Evolutionary conservation across 2,329 filamentous ascomycete species (phyloP), one percentile per base, ranked within the genome.

Genomic region (Alternaria dauci): DNA sequence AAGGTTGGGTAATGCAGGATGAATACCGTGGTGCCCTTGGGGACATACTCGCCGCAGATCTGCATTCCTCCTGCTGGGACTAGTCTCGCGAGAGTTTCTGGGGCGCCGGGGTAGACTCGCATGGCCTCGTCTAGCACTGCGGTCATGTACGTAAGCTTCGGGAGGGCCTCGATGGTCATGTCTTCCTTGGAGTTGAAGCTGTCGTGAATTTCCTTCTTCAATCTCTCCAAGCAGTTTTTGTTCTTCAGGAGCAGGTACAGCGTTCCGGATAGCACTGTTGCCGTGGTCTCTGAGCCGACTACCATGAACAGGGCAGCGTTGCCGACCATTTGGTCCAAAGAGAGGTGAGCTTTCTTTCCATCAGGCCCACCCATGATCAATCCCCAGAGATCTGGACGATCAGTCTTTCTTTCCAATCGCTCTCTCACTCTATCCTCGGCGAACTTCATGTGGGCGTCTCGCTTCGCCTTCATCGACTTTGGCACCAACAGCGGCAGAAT

Each of bases 111-210:
- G 34, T 59, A 54, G 30, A 59, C 46, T 11, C 57, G 43, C 38
- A 59, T 38, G 23, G 38, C 52, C 48, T 59, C 57, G 18, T 59
- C 51, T 32, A 59, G 39, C 9, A 59, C 57, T 16, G 57, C 57
- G 14, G 34, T 48, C 32, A 59, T 46, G 14, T 59, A 59, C 14
- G 52, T 20, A 14, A 59, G 34, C 36, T 48, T 55, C 28, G 52
- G 51, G 6, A 54, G 30, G 8, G 38, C 52, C 30, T 39, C 57
- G 20, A 59, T 50, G 30, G 44, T 51, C 43, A 59, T 59, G 8
- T 50, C 52, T 16, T 48, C 46, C 34, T 59, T 54, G n/a, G 46
- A 54, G 26, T 18, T 14, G 44, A 55, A 59, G 12, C n/a, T 55
- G 36, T 44, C 43, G 11, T 18, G 2, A 36, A 59, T 42, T 36